Conservation (phyloP, 2,329 filamentous ascomycete species). For the Aspergillus ochraceus region DNA sequence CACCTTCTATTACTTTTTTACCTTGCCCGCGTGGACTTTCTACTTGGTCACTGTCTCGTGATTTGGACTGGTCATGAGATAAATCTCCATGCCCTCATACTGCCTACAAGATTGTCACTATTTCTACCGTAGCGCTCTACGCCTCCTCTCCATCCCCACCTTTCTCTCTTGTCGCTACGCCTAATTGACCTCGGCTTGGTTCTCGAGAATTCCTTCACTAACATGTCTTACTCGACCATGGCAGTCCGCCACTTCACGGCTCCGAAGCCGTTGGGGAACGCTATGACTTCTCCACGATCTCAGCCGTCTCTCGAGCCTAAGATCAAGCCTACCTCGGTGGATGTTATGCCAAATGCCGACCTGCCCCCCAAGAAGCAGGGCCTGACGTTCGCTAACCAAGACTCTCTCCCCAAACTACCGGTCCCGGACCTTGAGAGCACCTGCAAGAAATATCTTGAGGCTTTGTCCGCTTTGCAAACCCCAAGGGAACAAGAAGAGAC, state of each 20-base stretch:
- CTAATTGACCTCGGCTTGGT: slow-evolving; percentile 45
- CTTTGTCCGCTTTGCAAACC: slow-evolving; percentile 77
- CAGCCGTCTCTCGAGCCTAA: slow-evolving; percentile 26
- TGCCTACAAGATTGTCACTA: slow-evolving; percentile 87
- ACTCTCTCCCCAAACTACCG: slow-evolving; percentile 84
- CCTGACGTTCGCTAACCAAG: slow-evolving; percentile 86
- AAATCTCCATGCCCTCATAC: slow-evolving; percentile 69
- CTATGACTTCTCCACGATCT: slow-evolving; percentile 52
- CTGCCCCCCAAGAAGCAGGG: slow-evolving; percentile 59
- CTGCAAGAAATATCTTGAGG: slow-evolving; percentile 74
- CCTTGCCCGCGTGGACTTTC: slow-evolving; percentile 2
- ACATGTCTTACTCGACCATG: slow-evolving; percentile 62
- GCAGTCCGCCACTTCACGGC: slow-evolving; percentile 70
- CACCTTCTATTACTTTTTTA: slow-evolving; percentile 1
- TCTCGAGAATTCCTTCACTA: slow-evolving; percentile 39
- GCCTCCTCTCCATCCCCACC: slow-evolving; percentile 79
- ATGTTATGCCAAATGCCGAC: slow-evolving; percentile 8
- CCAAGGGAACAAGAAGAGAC: slow-evolving; percentile 81
- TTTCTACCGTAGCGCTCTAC: slow-evolving; percentile 86
- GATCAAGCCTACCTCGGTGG: slow-evolving; percentile 17
- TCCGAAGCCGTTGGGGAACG: slow-evolving; percentile 72
- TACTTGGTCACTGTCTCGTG: slow-evolving; percentile 11
- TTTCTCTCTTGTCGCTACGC: slow-evolving; percentile 74
- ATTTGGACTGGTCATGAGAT: slow-evolving; percentile 41
- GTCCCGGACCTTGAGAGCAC: slow-evolving; percentile 84